Conservation (phyloP, 1,284 basidiomycete genomes). For the Rhodofomes roseus region DNA sequence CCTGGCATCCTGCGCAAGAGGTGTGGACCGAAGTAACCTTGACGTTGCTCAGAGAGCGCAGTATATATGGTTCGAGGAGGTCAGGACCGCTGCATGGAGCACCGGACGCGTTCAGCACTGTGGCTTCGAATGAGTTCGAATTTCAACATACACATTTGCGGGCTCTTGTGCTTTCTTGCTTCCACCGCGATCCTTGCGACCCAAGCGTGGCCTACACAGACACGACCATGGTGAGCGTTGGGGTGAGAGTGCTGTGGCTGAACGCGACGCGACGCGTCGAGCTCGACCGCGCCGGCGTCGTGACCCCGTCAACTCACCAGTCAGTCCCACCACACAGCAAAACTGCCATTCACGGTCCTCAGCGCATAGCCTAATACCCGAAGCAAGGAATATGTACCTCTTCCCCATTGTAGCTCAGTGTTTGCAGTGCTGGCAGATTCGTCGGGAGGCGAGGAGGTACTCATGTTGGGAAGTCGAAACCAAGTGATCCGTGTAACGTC, state of each 20-base stretch:
- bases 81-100: constrained; percentile 50
- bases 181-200: constrained; percentile 60
- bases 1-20: constrained; percentile 71
- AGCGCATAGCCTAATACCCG: not conserved
- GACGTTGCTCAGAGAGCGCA: constrained; percentile 84
- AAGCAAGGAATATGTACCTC: constrained; percentile 18
- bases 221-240: constrained; percentile 5
- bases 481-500: constrained; percentile 1
- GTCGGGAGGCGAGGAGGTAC: not conserved
- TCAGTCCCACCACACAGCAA: constrained; percentile 83
- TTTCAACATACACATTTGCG: constrained; percentile 26
- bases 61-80: constrained; percentile 81
- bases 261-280: constrained; percentile 5
- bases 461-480: constrained; percentile 7
- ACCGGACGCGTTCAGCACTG: not conserved
- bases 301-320: constrained; percentile 48
- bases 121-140: not conserved
- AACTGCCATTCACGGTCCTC: constrained; percentile 41
- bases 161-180: constrained; percentile 38
- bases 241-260: constrained; percentile 10
- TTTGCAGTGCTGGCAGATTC: not conserved
- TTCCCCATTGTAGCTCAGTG: constrained; percentile 21
- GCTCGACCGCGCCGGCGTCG: constrained; percentile 8
- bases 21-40: constrained; percentile 69
- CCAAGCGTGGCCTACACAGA: constrained; percentile 53